Evolutionary conservation across 2,329 filamentous ascomycete genomes (phyloP).

Genomic region (Penicillium sp.): DNA sequence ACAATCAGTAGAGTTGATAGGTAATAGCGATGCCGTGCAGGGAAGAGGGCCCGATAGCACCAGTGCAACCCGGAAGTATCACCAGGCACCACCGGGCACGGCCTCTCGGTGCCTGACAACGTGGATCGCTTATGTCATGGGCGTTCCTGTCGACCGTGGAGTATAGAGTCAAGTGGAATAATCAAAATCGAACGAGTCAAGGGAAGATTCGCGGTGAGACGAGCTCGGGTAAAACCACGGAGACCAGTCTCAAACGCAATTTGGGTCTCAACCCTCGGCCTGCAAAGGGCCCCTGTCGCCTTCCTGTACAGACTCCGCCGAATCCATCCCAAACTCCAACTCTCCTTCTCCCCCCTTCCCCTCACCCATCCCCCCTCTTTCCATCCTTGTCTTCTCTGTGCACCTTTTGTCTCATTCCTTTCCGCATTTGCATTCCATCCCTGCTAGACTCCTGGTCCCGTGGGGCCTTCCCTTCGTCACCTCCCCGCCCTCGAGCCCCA

Average conservation of each 20-base stretch:
- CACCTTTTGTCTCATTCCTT: not conserved
- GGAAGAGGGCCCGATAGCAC: not conserved
- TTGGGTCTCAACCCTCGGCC: not conserved
- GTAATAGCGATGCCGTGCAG: not conserved
- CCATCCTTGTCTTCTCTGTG: not conserved
- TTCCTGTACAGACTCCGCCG: not conserved
- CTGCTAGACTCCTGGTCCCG: not conserved
- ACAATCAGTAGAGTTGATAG: not conserved
- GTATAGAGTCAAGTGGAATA: not conserved
- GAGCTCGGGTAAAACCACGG: not conserved
- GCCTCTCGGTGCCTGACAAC: not conserved
- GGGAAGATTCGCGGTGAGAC: not conserved
- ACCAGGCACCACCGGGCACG: not conserved
- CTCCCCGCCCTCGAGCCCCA: slow-evolving; percentile 3
- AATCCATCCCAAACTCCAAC: not conserved
- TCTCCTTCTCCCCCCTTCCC: not conserved
- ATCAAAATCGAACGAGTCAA: not conserved
- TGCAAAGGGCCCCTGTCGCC: not conserved
- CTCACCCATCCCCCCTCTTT: not conserved
- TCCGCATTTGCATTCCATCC: slow-evolving; percentile 6
- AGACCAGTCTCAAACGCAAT: not conserved
- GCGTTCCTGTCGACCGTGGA: not conserved
- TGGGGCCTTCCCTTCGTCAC: slow-evolving; percentile 13
- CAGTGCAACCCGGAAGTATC: not conserved
- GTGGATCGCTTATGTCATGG: slow-evolving; percentile 3